Conservation (phyloP, 805 yeast genomes). For the Suhomyces canberraensis region DNA sequence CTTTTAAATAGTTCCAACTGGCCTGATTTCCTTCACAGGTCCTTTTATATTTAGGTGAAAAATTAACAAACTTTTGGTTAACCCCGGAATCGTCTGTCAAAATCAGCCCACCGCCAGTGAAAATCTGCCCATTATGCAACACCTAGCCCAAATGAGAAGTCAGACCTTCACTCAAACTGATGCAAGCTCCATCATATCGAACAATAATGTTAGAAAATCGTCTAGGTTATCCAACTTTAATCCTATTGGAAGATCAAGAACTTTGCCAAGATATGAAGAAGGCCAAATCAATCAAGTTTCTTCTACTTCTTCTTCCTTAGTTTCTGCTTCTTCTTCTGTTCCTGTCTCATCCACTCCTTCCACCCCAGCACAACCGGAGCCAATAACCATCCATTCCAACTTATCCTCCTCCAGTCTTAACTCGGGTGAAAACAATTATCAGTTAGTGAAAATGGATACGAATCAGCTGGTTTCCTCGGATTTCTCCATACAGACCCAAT, state of each 20-base stretch:
- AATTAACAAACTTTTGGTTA: no score
- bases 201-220: conserved; percentile 5
- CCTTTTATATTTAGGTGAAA: no score
- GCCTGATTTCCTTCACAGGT: neutral
- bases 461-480: conserved; percentile 12
- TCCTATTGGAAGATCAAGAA: conserved; percentile 8
- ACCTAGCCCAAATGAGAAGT: conserved; percentile 12
- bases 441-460: conserved; percentile 16
- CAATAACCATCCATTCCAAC: neutral
- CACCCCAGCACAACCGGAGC: neutral
- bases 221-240: conserved; percentile 12
- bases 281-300: neutral
- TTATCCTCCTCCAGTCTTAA: conserved; percentile 5
- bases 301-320: neutral
- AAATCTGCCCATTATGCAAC: conserved; percentile 9
- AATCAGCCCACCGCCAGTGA: neutral
- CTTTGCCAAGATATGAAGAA: conserved; percentile 7
- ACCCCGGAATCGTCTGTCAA: neutral
- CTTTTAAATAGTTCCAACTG: neutral
- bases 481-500: conserved; percentile 13
- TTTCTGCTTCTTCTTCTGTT: neutral
- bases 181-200: conserved; percentile 6
- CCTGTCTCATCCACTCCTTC: neutral
- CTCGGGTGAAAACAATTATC: conserved; percentile 12
- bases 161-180: conserved; percentile 8